A percentile compares a stretch with the other conserved stretches of the same genome.
Conservation (phyloP, 2,329 filamentous ascomycete genomes). For the Aspergillus proliferans region DNA sequence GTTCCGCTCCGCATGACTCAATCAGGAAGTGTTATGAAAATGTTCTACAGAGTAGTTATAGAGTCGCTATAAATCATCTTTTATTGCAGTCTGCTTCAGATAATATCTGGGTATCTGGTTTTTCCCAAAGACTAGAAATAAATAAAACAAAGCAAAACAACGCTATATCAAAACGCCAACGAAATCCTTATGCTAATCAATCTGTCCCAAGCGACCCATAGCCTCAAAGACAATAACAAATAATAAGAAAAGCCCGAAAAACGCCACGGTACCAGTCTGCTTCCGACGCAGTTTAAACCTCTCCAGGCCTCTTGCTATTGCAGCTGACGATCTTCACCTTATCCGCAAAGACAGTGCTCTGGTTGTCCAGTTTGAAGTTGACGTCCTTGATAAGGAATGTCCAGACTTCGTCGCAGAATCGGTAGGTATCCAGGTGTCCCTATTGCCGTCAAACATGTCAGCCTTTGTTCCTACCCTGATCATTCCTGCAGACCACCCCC, state of each 20-base stretch:
- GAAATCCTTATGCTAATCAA: background rate
- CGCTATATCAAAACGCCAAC: background rate
- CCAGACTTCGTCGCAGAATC: constrained; percentile 99
- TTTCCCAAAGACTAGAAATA: background rate
- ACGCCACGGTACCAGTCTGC: constrained; percentile 7
- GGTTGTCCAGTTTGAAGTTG: constrained; percentile 93
- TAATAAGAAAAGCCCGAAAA: constrained; percentile 6
- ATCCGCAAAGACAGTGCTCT: constrained; percentile 69
- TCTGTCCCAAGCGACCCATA: background rate
- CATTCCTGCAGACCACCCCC: too few species aligned
- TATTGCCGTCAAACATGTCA: constrained; percentile 34
- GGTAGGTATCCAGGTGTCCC: constrained; percentile 96
- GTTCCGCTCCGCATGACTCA: constrained; percentile 7
- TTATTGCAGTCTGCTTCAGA: background rate
- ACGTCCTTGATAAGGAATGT: constrained; percentile 98
- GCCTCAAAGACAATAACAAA: background rate
- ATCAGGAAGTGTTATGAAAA: background rate
- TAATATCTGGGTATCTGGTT: background rate
- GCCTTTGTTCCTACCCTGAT: background rate
- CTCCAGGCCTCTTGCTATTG: constrained; percentile 75
- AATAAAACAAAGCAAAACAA: background rate
- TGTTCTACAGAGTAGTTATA: background rate
- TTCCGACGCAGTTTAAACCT: constrained; percentile 28
- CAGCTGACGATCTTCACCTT: constrained; percentile 98
- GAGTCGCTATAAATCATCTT: background rate